Evolutionary conservation across 176 grass and related monocot species (phyloP).

Genomic region (Eremochloa ophiuroides): DNA sequence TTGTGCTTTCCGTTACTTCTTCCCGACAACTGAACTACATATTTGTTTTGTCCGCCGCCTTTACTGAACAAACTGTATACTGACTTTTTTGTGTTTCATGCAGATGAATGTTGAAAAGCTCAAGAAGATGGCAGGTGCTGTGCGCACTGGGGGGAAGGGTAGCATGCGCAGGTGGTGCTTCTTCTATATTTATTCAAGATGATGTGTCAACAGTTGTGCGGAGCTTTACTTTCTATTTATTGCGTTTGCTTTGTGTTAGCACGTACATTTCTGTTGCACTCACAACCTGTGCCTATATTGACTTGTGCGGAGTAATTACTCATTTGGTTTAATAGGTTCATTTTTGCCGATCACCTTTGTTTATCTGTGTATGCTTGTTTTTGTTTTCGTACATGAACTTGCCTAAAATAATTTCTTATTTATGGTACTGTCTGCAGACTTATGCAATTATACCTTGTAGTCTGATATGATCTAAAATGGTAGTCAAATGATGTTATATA

Average conservation of each 20-base stretch:
- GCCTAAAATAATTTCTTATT: not conserved
- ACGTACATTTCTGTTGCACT: not conserved
- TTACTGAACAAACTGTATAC: not conserved
- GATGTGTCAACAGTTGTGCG: not conserved
- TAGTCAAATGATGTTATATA: not conserved
- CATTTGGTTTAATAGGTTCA: not conserved
- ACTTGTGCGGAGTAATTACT: not conserved
- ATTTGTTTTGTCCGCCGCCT: not conserved
- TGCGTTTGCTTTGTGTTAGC: not conserved
- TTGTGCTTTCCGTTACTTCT: not conserved
- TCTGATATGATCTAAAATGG: not conserved
- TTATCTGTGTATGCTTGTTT: not conserved
- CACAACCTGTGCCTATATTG: not conserved
- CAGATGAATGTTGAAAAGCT: constrained; percentile 88
- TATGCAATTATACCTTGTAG: not conserved
- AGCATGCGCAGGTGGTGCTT: constrained; percentile 78
- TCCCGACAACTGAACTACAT: not conserved
- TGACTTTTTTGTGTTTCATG: constrained; percentile 25
- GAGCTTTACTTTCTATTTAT: not conserved
- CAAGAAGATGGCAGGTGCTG: constrained; percentile 86
- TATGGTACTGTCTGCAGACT: not conserved
- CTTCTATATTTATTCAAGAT: not conserved
- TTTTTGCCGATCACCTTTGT: not conserved
- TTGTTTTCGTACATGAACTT: not conserved
- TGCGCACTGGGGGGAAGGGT: constrained; percentile 86